Evolutionary conservation across 164 flowering plant species (phyloP).

Genomic region (Magnolia sinica): DNA sequence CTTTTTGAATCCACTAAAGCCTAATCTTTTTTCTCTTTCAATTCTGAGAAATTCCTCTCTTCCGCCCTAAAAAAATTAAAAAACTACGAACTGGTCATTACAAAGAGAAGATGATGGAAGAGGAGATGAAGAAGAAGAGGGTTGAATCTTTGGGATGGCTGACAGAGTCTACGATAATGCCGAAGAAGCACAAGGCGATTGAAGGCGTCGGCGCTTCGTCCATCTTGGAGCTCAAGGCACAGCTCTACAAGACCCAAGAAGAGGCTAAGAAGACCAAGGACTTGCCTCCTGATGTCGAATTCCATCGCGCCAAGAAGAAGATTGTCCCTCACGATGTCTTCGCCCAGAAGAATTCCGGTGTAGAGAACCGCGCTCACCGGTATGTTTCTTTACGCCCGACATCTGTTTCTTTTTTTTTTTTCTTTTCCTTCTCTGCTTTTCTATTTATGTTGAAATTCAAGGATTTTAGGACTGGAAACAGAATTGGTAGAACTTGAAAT

Average conservation of each 20-base stretch:
- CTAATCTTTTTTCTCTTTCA: not conserved
- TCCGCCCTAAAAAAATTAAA: not conserved
- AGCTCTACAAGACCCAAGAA: constrained; percentile 86
- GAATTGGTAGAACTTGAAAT: not conserved
- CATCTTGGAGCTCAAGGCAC: constrained; percentile 88
- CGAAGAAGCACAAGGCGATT: constrained; percentile 80
- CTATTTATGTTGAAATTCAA: not conserved
- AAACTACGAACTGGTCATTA: not conserved
- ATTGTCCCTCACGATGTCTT: constrained; percentile 45
- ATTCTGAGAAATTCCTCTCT: not conserved
- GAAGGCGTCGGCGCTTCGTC: constrained; percentile 91
- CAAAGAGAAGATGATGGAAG: constrained; percentile 22
- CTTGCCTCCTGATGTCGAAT: constrained; percentile 39
- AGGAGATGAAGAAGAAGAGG: constrained; percentile 40
- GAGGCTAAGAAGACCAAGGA: constrained; percentile 58
- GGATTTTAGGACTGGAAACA: not conserved
- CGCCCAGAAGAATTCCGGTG: constrained; percentile 78
- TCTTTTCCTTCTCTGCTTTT: not conserved
- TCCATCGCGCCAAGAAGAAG: constrained; percentile 80
- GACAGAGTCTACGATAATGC: constrained; percentile 89
- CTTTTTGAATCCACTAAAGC: not conserved
- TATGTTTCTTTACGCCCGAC: constrained; percentile 15
- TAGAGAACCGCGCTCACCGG: constrained; percentile 79
- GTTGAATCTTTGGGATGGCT: constrained; percentile 97
- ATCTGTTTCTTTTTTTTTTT: not conserved